These are phyloP conservation scores for Mortierella sp. DNA, from an alignment of 371 early-diverging fungal species.

Conservation along the genomic window DNA sequence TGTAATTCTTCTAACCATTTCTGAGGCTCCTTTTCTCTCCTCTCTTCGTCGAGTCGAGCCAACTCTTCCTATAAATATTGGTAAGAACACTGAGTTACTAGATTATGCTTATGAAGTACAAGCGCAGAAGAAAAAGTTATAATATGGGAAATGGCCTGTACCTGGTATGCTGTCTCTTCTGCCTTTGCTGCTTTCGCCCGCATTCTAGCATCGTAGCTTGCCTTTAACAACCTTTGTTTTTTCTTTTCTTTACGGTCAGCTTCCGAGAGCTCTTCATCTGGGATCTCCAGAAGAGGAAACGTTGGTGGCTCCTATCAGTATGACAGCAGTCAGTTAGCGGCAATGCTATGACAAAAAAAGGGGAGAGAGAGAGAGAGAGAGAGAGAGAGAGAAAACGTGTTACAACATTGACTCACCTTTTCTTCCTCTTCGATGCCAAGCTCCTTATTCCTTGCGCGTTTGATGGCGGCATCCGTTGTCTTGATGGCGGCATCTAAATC, in stretches of 20 bases:
- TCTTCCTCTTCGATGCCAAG: constrained; percentile 88
- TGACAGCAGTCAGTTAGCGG: neutral
- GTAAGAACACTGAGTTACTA: neutral
- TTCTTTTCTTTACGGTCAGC: constrained; percentile 86
- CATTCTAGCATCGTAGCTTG: constrained; percentile 85
- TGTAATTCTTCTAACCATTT: constrained; percentile 82
- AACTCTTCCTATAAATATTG: constrained; percentile 65
- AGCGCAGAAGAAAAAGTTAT: neutral
- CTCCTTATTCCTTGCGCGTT: constrained; percentile 82
- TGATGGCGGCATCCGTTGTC: constrained; percentile 73
- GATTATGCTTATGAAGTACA: neutral
- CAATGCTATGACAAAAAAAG: neutral
- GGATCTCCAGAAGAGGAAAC: constrained; percentile 82
- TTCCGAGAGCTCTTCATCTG: constrained; percentile 84
- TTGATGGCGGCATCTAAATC: constrained; percentile 83
- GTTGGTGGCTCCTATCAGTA: constrained; percentile 71
- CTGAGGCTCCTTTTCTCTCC: constrained; percentile 72
- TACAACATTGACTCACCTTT: constrained; percentile 53
- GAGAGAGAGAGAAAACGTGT: neutral
- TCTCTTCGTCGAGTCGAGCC: constrained; percentile 79
- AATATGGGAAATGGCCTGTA: constrained; percentile 14
- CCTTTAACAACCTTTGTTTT: constrained; percentile 87
- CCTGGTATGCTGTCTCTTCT: constrained; percentile 73
- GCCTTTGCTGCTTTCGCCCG: constrained; percentile 84
- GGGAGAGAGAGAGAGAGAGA: neutral